Base-by-base conservation (phyloP, 805 yeast species). In the Suhomyces vadensis region DNA sequence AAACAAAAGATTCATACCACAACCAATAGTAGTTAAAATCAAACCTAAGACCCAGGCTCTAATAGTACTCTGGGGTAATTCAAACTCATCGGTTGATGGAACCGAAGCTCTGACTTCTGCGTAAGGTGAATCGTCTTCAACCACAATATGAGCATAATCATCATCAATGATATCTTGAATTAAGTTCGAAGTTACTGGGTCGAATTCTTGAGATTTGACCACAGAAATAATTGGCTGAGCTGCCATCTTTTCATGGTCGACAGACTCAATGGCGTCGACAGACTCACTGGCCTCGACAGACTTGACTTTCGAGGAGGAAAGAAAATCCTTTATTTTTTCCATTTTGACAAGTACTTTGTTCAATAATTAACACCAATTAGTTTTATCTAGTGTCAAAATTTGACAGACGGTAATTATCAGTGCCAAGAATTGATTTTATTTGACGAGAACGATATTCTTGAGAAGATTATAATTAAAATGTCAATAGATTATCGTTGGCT, bases 61-160 rank as follows among this genome's bases (percentile, higher is more conserved):
- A 61, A 79, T 64, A 39, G 81, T 79, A 52, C 78, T 81, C 49
- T 74, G 73, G 5, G 70, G 70, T 16, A 77, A 56, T 3, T 69
- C 49, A 1, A 75, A 73, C 57, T 80, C 83, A 55, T 79, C 84
- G 7, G 64, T 57, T 7, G 77, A 69, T 6, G 81, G 75, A 27
- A 79, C 79, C 17, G 82, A 76, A 21, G 86, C 77, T 59, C 88
- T 73, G 16, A 82, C 87, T 60, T 82, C 87, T 1, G 85, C 79
- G 56, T 82, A 82, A 7, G 86, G 85, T 16, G 82, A 77, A 52
- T 71, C 58, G 35, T 60, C 70, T 51, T 75, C 63, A 57, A 69
- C 66, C 23, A 63, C 53, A 24, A 70, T 67, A 17, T 76, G 77
- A 39, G 71, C 68, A 42, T 68, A 69, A 22, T 65, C 74, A 47